phyloP scores from a whole-genome alignment of 2,329 filamentous ascomycete species.

The Thielaviopsis populi region DNA sequence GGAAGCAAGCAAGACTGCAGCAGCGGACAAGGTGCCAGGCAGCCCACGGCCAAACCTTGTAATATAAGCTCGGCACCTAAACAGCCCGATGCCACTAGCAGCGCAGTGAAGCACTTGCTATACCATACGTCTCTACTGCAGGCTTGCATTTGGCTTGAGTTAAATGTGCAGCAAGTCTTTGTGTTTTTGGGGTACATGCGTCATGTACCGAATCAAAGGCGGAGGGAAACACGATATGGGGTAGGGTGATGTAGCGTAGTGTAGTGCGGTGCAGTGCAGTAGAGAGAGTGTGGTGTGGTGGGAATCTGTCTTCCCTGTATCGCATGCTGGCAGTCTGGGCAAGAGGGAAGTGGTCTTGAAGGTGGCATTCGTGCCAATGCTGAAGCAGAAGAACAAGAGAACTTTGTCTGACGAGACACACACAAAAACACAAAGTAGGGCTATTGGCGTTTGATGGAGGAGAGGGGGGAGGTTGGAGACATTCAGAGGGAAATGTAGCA shows the following conservation, averaged over 20 bases:
- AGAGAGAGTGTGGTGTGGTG: neutral
- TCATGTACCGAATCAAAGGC: neutral
- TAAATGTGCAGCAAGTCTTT: neutral
- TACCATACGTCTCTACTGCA: slow-evolving; percentile 1
- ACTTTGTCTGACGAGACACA: neutral
- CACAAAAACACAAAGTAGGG: neutral
- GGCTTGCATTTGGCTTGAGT: neutral
- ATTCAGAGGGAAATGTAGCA: neutral
- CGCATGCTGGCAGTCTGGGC: neutral
- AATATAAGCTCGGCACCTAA: neutral
- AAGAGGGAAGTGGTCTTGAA: neutral
- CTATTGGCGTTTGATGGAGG: neutral
- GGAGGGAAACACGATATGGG: neutral
- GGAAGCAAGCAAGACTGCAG: neutral
- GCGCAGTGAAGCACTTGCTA: neutral
- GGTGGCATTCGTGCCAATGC: neutral
- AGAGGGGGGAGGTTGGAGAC: neutral
- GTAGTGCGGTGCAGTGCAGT: neutral
- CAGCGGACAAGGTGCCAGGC: neutral
- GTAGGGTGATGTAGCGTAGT: neutral
- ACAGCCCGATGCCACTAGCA: neutral
- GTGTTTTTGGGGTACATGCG: neutral
- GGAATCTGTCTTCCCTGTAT: neutral
- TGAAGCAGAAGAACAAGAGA: neutral
- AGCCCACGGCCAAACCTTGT: neutral